Evolutionary conservation across 441 rosid species (phyloP).

Genomic region (Theobroma grandiflorum): DNA sequence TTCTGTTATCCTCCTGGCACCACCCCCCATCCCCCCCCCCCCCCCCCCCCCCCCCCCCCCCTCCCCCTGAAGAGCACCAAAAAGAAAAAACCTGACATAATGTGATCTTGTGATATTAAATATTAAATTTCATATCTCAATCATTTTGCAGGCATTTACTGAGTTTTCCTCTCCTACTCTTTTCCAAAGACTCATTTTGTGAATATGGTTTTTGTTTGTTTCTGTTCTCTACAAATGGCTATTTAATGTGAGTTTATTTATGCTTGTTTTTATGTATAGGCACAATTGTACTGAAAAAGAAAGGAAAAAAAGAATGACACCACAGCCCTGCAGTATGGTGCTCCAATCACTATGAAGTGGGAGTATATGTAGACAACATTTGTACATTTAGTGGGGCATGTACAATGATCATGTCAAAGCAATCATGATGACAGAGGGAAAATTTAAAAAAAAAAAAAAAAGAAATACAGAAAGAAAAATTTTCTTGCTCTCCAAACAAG

Average conservation of each 20-base stretch:
- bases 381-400: slow-evolving; percentile 37
- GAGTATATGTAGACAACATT: slow-evolving; percentile 24
- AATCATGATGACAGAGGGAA: slow-evolving; percentile 35
- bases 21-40: not conserved
- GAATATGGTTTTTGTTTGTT: not conserved
- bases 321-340: not conserved
- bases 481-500: not conserved
- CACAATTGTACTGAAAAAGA: not conserved
- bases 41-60: not conserved
- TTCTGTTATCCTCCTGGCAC: too few relatives aligned
- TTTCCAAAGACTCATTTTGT: not conserved
- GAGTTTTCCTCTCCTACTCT: not conserved
- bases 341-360: slow-evolving; percentile 25
- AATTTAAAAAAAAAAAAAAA: not conserved
- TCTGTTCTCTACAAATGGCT: not conserved
- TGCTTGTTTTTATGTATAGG: not conserved
- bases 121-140: not conserved
- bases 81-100: not conserved
- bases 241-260: not conserved
- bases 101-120: not conserved
- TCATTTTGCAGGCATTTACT: not conserved
- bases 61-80: not conserved
- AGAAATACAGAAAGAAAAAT: too few relatives aligned
- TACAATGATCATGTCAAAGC: slow-evolving; percentile 37
- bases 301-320: not conserved